Base-by-base conservation (phyloP, 306 rosid species). In the Begonia peltatifolia region DNA sequence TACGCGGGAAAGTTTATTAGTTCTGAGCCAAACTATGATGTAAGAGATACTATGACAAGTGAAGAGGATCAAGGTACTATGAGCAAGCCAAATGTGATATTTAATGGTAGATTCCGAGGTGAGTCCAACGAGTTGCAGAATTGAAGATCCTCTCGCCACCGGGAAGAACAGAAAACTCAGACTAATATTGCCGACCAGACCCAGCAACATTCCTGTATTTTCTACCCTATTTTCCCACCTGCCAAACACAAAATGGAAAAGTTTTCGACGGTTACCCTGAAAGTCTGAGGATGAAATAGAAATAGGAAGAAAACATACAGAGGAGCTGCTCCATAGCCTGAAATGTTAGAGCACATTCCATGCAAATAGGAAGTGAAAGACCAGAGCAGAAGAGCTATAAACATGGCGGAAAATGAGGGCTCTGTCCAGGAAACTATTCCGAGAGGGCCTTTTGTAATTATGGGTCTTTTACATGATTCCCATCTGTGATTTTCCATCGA, bases 151-250 rank as follows among this genome's bases (percentile, higher is more conserved):
- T 71, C 87, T 66, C 6, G 72, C 20, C 46, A 73, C 78, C 0
- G 80, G 83, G 67, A 80, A 73, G 69, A 80, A 80, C 53, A 80
- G 72, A 54, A 73, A 71, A 9, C 74, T 69, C 30, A 73, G 59
- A 52, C 74, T 68, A 38, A 73, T 60, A 58, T 74, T 70, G 35
- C 83, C 83, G 60, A 73, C 78, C 16, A 73, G 66, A 30, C 83
- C 83, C 11, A 80, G 58, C 15, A 58, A 56, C 5, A 78, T 59
- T 6, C 67, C 74, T 41, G 77, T 53, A 55, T 58, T 56, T 63
- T 66, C 71, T 25, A 78, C 53, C 74, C 71, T 78, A 47, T 66
- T 67, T 71, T 75, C 71, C 86, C 90, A 78, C 68, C 81, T 76
- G 71, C 56, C 61, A 50, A 41, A 35, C 58, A 44, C 18, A 17